Evolutionary conservation across 148 eudicot species (phyloP), one percentile per base, ranked within the genome.

Genomic region (Chenopodium formosanum): DNA sequence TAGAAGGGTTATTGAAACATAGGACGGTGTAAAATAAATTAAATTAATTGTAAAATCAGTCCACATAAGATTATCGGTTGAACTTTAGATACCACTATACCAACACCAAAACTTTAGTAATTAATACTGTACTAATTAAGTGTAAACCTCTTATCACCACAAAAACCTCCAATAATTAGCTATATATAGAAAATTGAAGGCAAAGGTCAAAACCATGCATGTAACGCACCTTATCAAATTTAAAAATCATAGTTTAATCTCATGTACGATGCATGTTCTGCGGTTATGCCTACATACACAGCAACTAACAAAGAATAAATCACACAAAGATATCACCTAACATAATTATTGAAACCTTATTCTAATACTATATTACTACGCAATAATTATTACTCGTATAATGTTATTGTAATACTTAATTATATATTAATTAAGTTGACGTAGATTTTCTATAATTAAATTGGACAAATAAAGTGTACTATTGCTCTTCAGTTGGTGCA

Each of bases 181-280:
- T 7, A 8, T 1, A 9, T 29, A 63, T 13, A 37, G 16, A 29
- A 56, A 47, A 68, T 16, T 12, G 9, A 67, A 53, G 40, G 74
- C 74, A 78, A 46, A 50, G 81, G 74, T 78, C 81, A 78, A 78
- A 67, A 31, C 65, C 81, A 68, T 69, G 74, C 27, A 67, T 20
- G 19, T 48, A 40, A 46, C 23, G 37, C 12, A 14, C 19, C 67
- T 65, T 34, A 48, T 32, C 29, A 46, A 78, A n/a, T 27, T 1
- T 22, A 50, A 2, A 34, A 52, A 52, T 20, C 2, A 73, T 25
- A 79, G 63, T 19, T 71, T n/a, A 83, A 66, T 67, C 81, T 78
- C 69, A 69, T 65, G 76, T 56, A 79, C 37, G 67, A 60, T 84
- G 76, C 86, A 84, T 80, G 83, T 84, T 84, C 77, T 84, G 73